Evolutionary conservation across 441 rosid genomes (phyloP).

Genomic region (Pelargonium fulgidum): DNA sequence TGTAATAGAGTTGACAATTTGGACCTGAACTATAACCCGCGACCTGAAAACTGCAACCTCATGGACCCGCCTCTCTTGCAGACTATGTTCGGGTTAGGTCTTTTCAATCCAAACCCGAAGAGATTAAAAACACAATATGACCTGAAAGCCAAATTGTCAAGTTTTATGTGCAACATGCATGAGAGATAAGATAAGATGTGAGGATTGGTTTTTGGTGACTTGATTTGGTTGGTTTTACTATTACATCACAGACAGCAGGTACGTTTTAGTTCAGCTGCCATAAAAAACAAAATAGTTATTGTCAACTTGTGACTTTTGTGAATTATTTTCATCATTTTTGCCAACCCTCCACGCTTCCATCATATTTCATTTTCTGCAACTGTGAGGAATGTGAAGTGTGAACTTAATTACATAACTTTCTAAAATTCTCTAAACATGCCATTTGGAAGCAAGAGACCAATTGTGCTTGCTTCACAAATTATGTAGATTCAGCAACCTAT

Average conservation of each 20-base stretch:
- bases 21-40: too few species aligned
- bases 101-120: too few species aligned
- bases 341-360: background rate
- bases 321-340: background rate
- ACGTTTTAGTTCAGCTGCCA: background rate
- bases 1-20: too few species aligned
- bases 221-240: slow-evolving; percentile 4
- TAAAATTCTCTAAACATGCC: background rate
- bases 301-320: slow-evolving; percentile 5
- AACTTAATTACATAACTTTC: too few species aligned
- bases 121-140: too few species aligned
- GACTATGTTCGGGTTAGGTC: too few species aligned
- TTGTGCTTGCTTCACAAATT: background rate
- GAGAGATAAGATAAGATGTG: background rate
- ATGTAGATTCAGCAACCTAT: background rate
- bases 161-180: too few species aligned
- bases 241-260: background rate
- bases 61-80: too few species aligned
- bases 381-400: slow-evolving; percentile 4
- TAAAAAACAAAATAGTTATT: background rate
- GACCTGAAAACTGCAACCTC: too few species aligned
- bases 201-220: background rate
- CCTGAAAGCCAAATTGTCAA: too few species aligned
- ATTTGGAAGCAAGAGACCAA: background rate
- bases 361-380: background rate